Evolutionary conservation across 2,329 filamentous ascomycete species (phyloP).

Genomic region (Biscogniauxia marginata): DNA sequence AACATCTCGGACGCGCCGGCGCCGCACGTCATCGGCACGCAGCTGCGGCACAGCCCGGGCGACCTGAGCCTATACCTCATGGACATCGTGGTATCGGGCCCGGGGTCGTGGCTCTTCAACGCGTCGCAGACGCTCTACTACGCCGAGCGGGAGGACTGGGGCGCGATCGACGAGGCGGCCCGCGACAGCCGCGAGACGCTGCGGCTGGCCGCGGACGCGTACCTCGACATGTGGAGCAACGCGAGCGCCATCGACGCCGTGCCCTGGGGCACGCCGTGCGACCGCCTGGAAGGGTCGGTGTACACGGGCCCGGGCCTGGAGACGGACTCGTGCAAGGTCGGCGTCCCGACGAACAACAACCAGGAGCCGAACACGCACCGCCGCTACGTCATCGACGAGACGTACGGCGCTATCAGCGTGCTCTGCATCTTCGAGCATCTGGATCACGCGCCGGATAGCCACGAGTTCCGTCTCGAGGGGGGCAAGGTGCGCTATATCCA

Average conservation of each 20-base stretch:
- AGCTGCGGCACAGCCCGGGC: slow-evolving; percentile 31
- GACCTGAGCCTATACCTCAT: slow-evolving; percentile 29
- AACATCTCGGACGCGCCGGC: slow-evolving; percentile 17
- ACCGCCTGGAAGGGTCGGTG: slow-evolving; percentile 29
- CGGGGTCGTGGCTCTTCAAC: slow-evolving; percentile 38
- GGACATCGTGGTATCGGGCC: slow-evolving; percentile 34
- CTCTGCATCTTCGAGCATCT: slow-evolving; percentile 32
- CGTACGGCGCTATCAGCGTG: slow-evolving; percentile 30
- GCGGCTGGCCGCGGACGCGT: slow-evolving; percentile 35
- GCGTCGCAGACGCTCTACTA: slow-evolving; percentile 34
- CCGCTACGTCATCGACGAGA: slow-evolving; percentile 32
- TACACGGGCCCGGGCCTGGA: slow-evolving; percentile 27
- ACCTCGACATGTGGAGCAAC: slow-evolving; percentile 37
- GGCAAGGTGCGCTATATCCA: slow-evolving; percentile 31
- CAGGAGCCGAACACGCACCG: slow-evolving; percentile 30
- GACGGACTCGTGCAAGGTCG: slow-evolving; percentile 28
- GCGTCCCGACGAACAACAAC: slow-evolving; percentile 27
- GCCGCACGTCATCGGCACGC: slow-evolving; percentile 35
- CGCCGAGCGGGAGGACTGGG: slow-evolving; percentile 32
- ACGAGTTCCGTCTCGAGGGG: slow-evolving; percentile 31
- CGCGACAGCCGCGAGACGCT: slow-evolving; percentile 29
- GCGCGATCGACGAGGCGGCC: slow-evolving; percentile 28
- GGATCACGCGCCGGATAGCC: slow-evolving; percentile 29
- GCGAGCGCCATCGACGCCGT: slow-evolving; percentile 29
- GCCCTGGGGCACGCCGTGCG: slow-evolving; percentile 37